These are phyloP conservation scores for Actinomortierella wolfii DNA, from an alignment of 371 early-diverging fungal species.

Conservation along the genomic window DNA sequence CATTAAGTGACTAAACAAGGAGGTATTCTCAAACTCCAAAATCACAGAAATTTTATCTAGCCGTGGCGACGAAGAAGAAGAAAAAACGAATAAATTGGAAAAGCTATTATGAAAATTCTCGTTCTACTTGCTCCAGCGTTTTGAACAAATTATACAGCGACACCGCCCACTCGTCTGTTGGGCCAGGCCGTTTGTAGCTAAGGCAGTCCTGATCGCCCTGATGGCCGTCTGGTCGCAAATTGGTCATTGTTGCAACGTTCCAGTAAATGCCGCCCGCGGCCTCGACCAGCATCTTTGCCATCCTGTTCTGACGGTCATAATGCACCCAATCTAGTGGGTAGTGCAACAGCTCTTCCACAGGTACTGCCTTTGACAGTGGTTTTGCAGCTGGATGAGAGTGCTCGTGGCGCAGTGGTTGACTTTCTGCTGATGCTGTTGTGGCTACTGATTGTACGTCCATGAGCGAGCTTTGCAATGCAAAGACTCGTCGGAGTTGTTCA, in stretches of 20 bases:
- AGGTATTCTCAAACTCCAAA: too few relatives aligned
- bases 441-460: background rate
- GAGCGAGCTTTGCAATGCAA: background rate
- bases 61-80: too few relatives aligned
- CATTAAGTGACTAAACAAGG: too few relatives aligned
- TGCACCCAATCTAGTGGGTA: constrained; percentile 66
- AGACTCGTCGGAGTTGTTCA: too few relatives aligned
- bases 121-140: constrained; percentile 30
- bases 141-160: constrained; percentile 49
- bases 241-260: constrained; percentile 61
- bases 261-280: constrained; percentile 63
- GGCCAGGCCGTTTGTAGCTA: constrained; percentile 66
- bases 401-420: background rate
- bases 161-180: constrained; percentile 59
- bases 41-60: too few relatives aligned
- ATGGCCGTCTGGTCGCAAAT: constrained; percentile 65
- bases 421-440: background rate
- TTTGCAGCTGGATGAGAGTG: constrained; percentile 4
- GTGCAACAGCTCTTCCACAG: constrained; percentile 46
- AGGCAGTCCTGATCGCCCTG: constrained; percentile 65
- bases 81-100: too few relatives aligned
- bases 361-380: constrained; percentile 31
- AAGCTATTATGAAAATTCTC: constrained; percentile 4
- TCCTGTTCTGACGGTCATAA: constrained; percentile 56
- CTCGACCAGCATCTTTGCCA: constrained; percentile 60